Conservation (phyloP, 345 rosid species). For the Eucalyptus shirleyi region DNA sequence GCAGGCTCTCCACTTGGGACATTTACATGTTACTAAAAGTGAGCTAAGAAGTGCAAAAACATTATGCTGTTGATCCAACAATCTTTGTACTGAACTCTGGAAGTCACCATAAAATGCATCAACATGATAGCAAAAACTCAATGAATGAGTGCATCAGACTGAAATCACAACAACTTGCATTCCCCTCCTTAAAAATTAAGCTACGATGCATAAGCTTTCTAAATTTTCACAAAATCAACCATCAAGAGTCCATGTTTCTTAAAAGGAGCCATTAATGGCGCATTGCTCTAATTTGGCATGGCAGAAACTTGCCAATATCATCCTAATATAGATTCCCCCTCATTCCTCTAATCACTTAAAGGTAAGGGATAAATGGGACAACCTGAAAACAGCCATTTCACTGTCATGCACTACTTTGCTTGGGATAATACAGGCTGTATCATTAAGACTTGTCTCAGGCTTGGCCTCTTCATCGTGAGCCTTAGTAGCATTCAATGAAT, state of each 20-base stretch:
- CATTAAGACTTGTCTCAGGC: background rate
- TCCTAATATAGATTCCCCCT: background rate
- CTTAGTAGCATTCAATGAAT: too few species aligned
- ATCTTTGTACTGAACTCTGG: background rate
- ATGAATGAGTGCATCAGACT: background rate
- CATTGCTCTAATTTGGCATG: background rate
- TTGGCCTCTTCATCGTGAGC: too few species aligned
- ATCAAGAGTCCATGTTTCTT: background rate
- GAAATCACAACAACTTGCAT: background rate
- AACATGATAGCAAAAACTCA: background rate
- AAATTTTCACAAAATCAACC: background rate
- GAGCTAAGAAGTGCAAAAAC: background rate
- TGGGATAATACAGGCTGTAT: constrained; percentile 1
- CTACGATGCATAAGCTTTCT: background rate
- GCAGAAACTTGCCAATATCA: background rate
- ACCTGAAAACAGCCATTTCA: background rate
- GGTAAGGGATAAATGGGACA: background rate
- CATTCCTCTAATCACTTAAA: background rate
- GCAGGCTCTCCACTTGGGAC: constrained; percentile 5
- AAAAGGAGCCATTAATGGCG: background rate
- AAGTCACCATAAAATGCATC: background rate
- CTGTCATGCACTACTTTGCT: background rate
- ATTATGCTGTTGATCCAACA: background rate
- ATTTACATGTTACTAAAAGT: background rate
- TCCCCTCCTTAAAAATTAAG: background rate